A percentile compares a stretch with the other conserved stretches of the same genome.
phyloP scores from a whole-genome alignment of 805 yeast species.

The Komagataella kurtzmanii region DNA sequence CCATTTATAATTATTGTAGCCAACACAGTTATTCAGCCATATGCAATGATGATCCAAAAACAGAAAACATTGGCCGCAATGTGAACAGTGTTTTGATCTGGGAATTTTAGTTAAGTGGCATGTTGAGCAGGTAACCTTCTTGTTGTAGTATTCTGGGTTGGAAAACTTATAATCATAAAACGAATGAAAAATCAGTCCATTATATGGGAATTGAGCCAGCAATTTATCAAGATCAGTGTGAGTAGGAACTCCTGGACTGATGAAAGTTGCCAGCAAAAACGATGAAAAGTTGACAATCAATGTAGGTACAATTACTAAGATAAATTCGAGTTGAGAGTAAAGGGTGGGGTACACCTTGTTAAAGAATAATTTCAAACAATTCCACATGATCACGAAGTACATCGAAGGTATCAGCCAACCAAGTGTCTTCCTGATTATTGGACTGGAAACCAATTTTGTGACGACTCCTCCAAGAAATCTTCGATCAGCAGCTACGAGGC shows the following conservation, averaged over 20 bases:
- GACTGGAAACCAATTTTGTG: constrained; percentile 4
- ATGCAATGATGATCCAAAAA: constrained; percentile 54
- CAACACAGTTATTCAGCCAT: constrained; percentile 43
- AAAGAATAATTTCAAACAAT: constrained; percentile 13
- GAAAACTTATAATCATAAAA: constrained; percentile 12
- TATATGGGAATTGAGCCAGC: constrained; percentile 15
- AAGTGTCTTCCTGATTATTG: constrained; percentile 6
- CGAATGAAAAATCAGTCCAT: constrained; percentile 24
- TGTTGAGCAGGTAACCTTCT: constrained; percentile 26
- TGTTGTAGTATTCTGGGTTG: background rate
- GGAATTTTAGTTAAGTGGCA: constrained; percentile 64
- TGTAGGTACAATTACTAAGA: constrained; percentile 16
- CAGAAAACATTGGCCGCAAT: constrained; percentile 51
- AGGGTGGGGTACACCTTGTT: constrained; percentile 7
- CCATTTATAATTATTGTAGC: constrained; percentile 35
- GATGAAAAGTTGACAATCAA: constrained; percentile 19
- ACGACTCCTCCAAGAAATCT: constrained; percentile 11
- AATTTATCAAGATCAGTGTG: constrained; percentile 5
- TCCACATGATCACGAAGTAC: constrained; percentile 22
- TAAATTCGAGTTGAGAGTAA: constrained; percentile 4
- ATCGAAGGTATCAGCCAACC: constrained; percentile 32
- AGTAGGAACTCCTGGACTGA: constrained; percentile 27
- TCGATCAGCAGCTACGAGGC: constrained; percentile 10
- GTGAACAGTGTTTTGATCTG: constrained; percentile 62
- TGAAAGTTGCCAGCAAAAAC: constrained; percentile 23